Percentiles rank a stretch among this genome's conserved stretches.
Evolutionary conservation across 306 rosid genomes (phyloP).

Genomic region (Casuarina equisetifolia): DNA sequence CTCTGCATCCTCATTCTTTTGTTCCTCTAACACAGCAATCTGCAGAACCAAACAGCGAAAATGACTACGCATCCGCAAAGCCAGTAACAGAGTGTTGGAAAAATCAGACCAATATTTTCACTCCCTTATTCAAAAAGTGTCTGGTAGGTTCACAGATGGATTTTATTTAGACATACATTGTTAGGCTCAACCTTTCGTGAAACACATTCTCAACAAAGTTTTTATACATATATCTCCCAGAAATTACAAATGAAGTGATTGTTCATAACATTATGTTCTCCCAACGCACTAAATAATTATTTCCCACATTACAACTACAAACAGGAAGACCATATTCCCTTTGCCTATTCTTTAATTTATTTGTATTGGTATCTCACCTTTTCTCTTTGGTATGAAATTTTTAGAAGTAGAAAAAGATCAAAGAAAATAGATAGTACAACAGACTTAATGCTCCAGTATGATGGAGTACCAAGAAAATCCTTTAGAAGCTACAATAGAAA

Average conservation of each 20-base stretch:
- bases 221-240: neutral
- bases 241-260: neutral
- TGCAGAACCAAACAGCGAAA: constrained; percentile 37
- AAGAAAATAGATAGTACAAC: neutral
- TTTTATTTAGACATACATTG: neutral
- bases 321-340: neutral
- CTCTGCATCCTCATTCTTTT: constrained; percentile 58
- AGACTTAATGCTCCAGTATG: neutral
- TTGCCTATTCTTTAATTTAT: neutral
- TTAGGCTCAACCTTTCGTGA: neutral
- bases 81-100: constrained; percentile 8
- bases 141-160: constrained; percentile 12
- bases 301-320: neutral
- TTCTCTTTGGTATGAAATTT: no score
- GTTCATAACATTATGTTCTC: neutral
- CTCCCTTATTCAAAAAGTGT: constrained; percentile 2
- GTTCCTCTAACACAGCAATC: constrained; percentile 95
- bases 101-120: constrained; percentile 6
- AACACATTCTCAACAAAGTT: neutral
- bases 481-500: neutral
- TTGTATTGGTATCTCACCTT: neutral
- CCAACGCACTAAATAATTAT: neutral
- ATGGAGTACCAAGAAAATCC: neutral
- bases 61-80: constrained; percentile 23
- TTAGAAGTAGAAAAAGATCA: neutral